Evolutionary conservation across 495 filamentous ascomycete species (phyloP), one percentile per base, ranked within the genome.

Genomic region (Penicillium paxilli): DNA sequence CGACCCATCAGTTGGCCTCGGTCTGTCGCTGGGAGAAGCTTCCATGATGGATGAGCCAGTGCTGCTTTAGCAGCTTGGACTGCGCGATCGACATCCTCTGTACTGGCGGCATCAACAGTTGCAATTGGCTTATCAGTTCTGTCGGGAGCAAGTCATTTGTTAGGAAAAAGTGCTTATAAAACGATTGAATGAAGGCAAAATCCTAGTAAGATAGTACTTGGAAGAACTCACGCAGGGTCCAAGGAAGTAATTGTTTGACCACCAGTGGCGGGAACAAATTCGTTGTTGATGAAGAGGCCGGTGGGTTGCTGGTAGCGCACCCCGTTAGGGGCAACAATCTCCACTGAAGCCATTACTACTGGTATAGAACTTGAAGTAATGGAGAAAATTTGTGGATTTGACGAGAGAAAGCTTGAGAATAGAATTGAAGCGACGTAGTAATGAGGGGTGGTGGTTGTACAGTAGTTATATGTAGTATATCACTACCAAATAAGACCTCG

Each of bases 201-300:
- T n/a, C n/a, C n/a, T 37, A 12, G n/a, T 6, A 9, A 16, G n/a
- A 42, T 2, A 12, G 40, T 8, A 20, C 17, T 24, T 21, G 40
- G 21, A 10, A 24, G 20, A 37, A 61, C 71, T 20, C 54, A 75
- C 70, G 70, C 69, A 23, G 93, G 93, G 65, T 92, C 92, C 55
- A 95, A 83, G 11, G 84, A 84, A 2, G 81, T 81, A 35, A 98
- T 83, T 50, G 81, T 95, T 54, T 87, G 80, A 12, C 83, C 88
- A 19, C 81, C 82, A 56, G 79, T 85, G 33, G 86, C 85, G 55
- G 85, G 80, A 37, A 96, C 87, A 62, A 92, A 96, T 66, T 96
- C 88, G 58, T 96, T 96, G 74, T 96, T 93, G 75, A 98, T 96
- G 72, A 96, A 97, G 14, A 98, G 83, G 17, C 93, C 93, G 16